Evolutionary conservation across 2,329 filamentous ascomycete genomes (phyloP), one percentile per base, ranked within the genome.

Genomic region (Ophiocordyceps australis): DNA sequence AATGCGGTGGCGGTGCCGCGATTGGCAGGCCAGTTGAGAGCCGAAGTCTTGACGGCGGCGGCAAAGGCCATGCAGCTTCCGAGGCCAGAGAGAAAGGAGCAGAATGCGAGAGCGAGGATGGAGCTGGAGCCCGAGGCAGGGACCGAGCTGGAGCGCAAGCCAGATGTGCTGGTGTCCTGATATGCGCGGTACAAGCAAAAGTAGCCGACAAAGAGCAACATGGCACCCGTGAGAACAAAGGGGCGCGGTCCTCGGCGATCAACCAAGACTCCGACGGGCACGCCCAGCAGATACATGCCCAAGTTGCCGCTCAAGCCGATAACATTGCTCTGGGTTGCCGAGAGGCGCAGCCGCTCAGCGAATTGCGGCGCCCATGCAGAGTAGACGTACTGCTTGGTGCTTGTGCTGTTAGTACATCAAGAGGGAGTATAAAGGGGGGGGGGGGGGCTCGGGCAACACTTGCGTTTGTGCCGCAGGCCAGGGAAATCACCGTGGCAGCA

Each of bases 351-450:
- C 38, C 69, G 74, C 42, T 91, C 74, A 25, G 85, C 83, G 45
- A 94, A 94, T 52, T 94, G 85, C 13, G 89, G 89, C 10, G 81
- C 83, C 85, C 89, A 98, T 52, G 86, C 86, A 28, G 83, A 94
- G 54, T 94, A 98, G 45, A 85, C 86, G 68, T 98, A 95, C 82
- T 94, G 25, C 17, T 9, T 24, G 27, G 24, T 30, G n/a, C 13
- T 9, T 4, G 15, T 8, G 11, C 14, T 23, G 8, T 13, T 14
- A 14, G 13, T 21, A 9, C 20, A 14, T n/a, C 14, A n/a, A 24
- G 17, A 10, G 14, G 4, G 5, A 11, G 24, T n/a, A 9, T 10
- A 3, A 17, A 17, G 14, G 16, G 17, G 13, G 11, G 23, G 11
- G 15, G 4, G 21, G 14, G 20, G 22, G 19, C 24, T 52, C 3